Base-by-base conservation (phyloP, 2,329 filamentous ascomycete species). In the Rutstroemia sydowiana region DNA sequence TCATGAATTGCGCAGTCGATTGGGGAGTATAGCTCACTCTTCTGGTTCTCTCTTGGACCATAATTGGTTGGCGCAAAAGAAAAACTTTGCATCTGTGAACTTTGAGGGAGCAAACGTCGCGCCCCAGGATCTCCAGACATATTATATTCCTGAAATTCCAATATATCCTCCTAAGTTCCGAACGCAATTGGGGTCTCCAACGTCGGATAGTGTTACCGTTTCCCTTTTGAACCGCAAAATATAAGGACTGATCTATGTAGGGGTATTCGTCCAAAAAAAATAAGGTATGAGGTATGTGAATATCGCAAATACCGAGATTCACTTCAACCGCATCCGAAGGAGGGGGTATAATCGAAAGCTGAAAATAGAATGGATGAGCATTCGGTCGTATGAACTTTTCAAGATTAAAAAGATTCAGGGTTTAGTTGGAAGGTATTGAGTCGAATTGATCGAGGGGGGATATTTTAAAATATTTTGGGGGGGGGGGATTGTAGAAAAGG, bases 1-100 rank as follows among this genome's bases (percentile, higher is more conserved):
- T 18, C 9, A 30, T 52, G 41, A n/a, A 43, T 45, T 23, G 28
- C 28, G 14, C 10, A n/a, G 31, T 21, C 10, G n/a, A 41, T n/a
- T 20, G n/a, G 18, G n/a, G 20, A 42, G 41, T 28, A 21, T 39
- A 14, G 51, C 84, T 76, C 75, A 92, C 87, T 92, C 74, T 91
- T 92, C 66, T 92, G 87, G 55, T 87, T 88, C 69, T 90, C 87
- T 62, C 85, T 78, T 56, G 79, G 79, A 64, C 80, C 76, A 65
- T 76, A 71, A 65, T 72, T 79, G 62, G 72, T 78, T 60, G 86
- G 83, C 68, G 83, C 81, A 71, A 91, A 91, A 41, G 83, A 80
- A 70, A 89, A 92, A 63, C 79, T 82, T 68, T 84, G 83, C 81
- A 90, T 83, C 65, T 82, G 79, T 42, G 78, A 75, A 66, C 75